Evolutionary conservation across 2,329 filamentous ascomycete genomes (phyloP).

Genomic region (Aspergillus candidus): DNA sequence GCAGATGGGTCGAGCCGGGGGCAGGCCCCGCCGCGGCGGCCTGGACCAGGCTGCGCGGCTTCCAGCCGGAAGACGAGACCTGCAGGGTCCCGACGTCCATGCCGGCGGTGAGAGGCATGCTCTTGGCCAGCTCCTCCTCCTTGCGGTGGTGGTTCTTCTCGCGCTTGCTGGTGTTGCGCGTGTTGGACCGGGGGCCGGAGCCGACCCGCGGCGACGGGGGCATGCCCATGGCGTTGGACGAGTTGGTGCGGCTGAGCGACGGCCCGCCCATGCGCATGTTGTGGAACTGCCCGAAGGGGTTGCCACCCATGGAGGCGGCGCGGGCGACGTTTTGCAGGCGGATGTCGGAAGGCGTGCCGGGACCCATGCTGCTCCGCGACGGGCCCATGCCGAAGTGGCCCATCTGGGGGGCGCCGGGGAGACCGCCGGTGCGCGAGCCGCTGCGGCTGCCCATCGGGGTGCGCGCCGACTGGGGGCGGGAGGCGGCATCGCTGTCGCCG

Average conservation of each 20-base stretch:
- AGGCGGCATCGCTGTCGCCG: constrained; percentile 63
- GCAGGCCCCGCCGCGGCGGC: constrained; percentile 32
- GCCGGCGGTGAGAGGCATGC: constrained; percentile 84
- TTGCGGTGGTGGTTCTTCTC: constrained; percentile 52
- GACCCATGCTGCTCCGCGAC: constrained; percentile 55
- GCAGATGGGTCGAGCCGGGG: constrained; percentile 57
- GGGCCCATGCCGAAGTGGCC: constrained; percentile 57
- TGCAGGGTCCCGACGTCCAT: constrained; percentile 75
- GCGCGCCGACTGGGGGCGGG: constrained; percentile 52
- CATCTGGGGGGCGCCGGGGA: constrained; percentile 56
- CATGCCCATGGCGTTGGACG: constrained; percentile 46
- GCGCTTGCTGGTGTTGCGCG: constrained; percentile 45
- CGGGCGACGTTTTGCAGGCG: constrained; percentile 54
- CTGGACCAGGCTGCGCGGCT: constrained; percentile 65
- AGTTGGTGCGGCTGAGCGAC: constrained; percentile 59
- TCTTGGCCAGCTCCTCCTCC: constrained; percentile 65
- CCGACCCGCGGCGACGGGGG: constrained; percentile 67
- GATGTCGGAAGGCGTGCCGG: constrained; percentile 73
- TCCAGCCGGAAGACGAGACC: constrained; percentile 74
- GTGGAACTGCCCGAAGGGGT: constrained; percentile 57
- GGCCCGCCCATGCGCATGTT: constrained; percentile 57
- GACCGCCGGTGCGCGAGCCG: constrained; percentile 45
- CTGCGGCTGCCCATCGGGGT: constrained; percentile 47
- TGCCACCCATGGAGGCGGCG: constrained; percentile 37
- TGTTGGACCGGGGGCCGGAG: constrained; percentile 55